Evolutionary conservation across 2,329 filamentous ascomycete genomes (phyloP), one percentile per base, ranked within the genome.

Genomic region (Phaeosphaeriaceae sp.): DNA sequence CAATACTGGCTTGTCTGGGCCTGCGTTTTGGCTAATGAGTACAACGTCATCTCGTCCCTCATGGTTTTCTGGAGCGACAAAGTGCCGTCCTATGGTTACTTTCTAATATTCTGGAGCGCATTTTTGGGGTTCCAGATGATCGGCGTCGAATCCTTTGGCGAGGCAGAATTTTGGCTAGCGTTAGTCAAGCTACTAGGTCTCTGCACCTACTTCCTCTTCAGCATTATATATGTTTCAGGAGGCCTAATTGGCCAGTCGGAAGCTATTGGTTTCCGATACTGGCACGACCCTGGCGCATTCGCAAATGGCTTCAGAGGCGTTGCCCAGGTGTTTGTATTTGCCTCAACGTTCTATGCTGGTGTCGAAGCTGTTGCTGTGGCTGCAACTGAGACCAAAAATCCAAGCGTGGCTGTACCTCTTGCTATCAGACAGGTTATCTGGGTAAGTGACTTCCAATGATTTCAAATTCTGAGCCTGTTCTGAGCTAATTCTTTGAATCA

Each of bases 21-120:
- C 30, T 79, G 79, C 12, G 85, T 89, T 6, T 74, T 89, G 38
- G 81, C 86, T 34, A 89, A 88, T 63, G 87, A 90, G 68, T 89
- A 88, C 70, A 89, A 89, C 50, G 84, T 86, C 42, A 82, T 87
- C 17, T 85, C 81, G 41, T 85, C 81, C 60, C 87, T 89, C 49
- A 75, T 88, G 43, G 79, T 81, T 0, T 87, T 87, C 59, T 89
- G 86, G 87, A 83, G 78, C 18, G 83, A 84, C 20, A 69, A 69
- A 18, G 67, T 76, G 12, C 74, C 75, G 2, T 50, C 73, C 1
- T 77, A 70, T 67, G 75, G 68, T 3, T 75, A 72, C 47, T 74
- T 75, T 15, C 51, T 76, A n/a, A 74, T 76, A 32, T 74, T 75
- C 52, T 76, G 73, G 72, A 68, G 63, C 35, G 60, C 65, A 2